Conservation (phyloP, 2,329 filamentous ascomycete genomes). For the Pseudogymnoascus sp. region DNA sequence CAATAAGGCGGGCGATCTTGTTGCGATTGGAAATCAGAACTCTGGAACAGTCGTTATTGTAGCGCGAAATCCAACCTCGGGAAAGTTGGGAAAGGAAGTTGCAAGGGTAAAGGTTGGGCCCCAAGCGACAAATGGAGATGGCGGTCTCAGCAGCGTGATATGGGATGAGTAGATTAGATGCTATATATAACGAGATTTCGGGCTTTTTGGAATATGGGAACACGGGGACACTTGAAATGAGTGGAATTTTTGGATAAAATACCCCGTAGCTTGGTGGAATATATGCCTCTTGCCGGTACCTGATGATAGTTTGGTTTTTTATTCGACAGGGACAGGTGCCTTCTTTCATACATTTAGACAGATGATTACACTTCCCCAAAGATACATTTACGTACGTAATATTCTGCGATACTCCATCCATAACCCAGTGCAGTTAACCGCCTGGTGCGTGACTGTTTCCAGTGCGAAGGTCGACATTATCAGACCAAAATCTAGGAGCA, state of each 20-base stretch:
- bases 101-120: slow-evolving; percentile 14
- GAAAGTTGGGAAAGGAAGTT: slow-evolving; percentile 31
- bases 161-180: neutral
- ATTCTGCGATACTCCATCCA: too few species aligned
- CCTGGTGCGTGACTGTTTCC: too few species aligned
- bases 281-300: too few species aligned
- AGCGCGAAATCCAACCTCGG: slow-evolving; percentile 34
- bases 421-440: too few species aligned
- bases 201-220: neutral
- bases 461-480: neutral
- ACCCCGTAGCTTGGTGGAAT: neutral
- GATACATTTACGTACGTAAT: too few species aligned
- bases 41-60: slow-evolving; percentile 36
- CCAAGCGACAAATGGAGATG: neutral
- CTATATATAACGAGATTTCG: neutral
- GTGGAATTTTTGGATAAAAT: neutral
- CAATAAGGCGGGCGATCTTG: slow-evolving; percentile 38
- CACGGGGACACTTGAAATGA: neutral
- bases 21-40: slow-evolving; percentile 40
- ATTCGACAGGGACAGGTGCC: too few species aligned
- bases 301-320: too few species aligned
- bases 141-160: neutral
- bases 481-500: neutral
- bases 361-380: too few species aligned
- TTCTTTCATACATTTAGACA: too few species aligned